Evolutionary conservation across 2,329 filamentous ascomycete genomes (phyloP).

Genomic region (Colletotrichum orbiculare): DNA sequence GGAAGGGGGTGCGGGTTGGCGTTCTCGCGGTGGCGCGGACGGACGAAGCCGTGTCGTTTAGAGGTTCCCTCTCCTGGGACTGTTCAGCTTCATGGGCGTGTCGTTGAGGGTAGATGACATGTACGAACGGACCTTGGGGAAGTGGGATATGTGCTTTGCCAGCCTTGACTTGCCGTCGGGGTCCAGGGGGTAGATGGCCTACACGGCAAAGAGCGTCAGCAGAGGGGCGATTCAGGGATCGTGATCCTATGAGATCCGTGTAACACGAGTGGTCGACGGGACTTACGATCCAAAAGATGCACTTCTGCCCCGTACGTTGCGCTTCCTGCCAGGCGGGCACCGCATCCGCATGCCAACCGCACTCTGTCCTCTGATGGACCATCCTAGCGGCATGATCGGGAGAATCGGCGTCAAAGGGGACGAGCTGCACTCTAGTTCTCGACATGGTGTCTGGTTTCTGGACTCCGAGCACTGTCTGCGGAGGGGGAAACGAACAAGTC

Average conservation of each 20-base stretch:
- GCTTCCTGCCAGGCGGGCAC: conserved; percentile 38
- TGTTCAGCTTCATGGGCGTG: conserved; percentile 13
- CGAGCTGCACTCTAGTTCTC: conserved; percentile 30
- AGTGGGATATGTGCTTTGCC: conserved; percentile 38
- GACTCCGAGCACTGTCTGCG: not conserved
- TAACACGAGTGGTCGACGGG: rapidly evolving
- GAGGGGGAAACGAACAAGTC: not conserved
- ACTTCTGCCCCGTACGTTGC: conserved; percentile 38
- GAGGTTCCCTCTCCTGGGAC: conserved; percentile 35
- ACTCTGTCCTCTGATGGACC: conserved; percentile 40
- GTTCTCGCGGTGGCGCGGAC: conserved; percentile 22
- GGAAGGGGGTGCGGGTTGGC: conserved; percentile 35
- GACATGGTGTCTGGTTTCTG: not conserved
- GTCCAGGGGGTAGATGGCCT: conserved; percentile 36
- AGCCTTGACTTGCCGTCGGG: conserved; percentile 34
- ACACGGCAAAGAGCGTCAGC: not conserved
- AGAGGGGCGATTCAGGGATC: not conserved
- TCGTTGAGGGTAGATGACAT: not conserved
- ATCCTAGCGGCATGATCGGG: conserved; percentile 39
- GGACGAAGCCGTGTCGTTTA: conserved; percentile 35
- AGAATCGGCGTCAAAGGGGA: conserved; percentile 43
- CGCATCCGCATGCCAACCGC: conserved; percentile 41
- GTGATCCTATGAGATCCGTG: too few species aligned
- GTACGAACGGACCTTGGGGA: conserved; percentile 33
- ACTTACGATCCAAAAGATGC: conserved; percentile 40